Evolutionary conservation across 257 asterid species (phyloP), one percentile per base, ranked within the genome.

Genomic region (Ajuga chamaepitys): DNA sequence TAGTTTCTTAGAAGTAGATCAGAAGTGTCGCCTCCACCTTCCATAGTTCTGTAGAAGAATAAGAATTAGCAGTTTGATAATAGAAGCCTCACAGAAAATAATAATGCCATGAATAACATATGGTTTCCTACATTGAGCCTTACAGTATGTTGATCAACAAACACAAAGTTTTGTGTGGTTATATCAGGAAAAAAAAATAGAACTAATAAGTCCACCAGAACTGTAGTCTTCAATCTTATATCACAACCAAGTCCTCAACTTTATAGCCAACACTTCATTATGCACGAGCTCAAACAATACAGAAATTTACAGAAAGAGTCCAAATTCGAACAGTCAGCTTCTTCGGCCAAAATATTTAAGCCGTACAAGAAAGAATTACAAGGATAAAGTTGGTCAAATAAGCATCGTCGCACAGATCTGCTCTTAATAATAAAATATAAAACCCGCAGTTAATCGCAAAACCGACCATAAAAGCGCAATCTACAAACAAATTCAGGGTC

Each of bases 1-100:
- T 93, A 93, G 85, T 82, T 93, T 55, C 84, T 76, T 51, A 75
- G 61, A 73, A 80, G 79, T 22, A 74, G 65, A 61, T 86, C 88
- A 3, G 77, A 66, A 18, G 78, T 17, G 65, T 51, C 80, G 73
- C 76, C 86, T 71, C 81, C 81, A 28, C 62, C 68, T 64, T 86
- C 95, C 98, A 93, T 93, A 50, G 70, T 71, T 66, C 85, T 80
- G 79, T 18, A 14, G 28, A 34, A 64, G 58, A 68, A 55, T 20
- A 66, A 11, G 55, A 46, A 35, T 42, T 32, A 22, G 46, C 24
- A 16, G 48, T 28, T 32, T 67, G 72, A 58, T 9, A 52, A 52
- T 10, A 34, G 40, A 46, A 52, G 17, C 68, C 61, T 34, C 55
- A 55, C 42, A 62, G 2, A 50, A 70, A 38, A 16, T 13, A 25